Evolutionary conservation across 176 grass and related monocot species (phyloP).

Genomic region (Coix lacrymajobi): DNA sequence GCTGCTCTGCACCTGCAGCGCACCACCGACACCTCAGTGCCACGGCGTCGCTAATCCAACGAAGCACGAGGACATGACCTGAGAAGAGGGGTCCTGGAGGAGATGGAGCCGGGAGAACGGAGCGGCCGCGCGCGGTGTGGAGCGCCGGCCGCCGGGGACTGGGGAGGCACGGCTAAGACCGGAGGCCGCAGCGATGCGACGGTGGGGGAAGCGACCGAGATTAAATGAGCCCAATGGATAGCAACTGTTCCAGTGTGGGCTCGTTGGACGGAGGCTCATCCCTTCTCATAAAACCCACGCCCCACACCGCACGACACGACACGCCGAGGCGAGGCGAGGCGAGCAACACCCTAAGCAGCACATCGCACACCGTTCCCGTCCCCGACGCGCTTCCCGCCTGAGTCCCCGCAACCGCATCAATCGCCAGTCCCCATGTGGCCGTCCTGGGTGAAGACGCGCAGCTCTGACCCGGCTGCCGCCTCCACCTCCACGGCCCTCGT

Average conservation of each 20-base stretch:
- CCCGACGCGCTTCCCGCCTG: neutral
- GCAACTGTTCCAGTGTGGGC: neutral
- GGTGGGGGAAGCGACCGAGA: neutral
- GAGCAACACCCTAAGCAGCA: neutral
- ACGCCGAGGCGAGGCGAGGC: neutral
- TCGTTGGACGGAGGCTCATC: neutral
- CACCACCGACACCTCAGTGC: neutral
- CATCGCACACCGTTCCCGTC: neutral
- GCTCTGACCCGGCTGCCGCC: neutral
- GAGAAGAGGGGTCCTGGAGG: neutral
- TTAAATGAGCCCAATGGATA: neutral
- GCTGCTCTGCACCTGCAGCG: neutral
- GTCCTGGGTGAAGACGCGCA: slow-evolving; percentile 52
- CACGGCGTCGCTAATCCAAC: neutral
- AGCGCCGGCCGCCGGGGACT: neutral
- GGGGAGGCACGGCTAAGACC: neutral
- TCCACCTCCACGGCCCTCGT: slow-evolving; percentile 7
- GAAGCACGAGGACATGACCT: neutral
- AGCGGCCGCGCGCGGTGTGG: no score
- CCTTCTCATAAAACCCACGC: neutral
- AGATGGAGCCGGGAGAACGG: neutral
- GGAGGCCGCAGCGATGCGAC: neutral
- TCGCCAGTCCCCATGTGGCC: slow-evolving; percentile 48
- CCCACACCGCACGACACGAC: neutral
- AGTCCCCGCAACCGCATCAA: neutral